Base-by-base conservation (phyloP, 345 rosid genomes). In the Capsella bursapastoris region DNA sequence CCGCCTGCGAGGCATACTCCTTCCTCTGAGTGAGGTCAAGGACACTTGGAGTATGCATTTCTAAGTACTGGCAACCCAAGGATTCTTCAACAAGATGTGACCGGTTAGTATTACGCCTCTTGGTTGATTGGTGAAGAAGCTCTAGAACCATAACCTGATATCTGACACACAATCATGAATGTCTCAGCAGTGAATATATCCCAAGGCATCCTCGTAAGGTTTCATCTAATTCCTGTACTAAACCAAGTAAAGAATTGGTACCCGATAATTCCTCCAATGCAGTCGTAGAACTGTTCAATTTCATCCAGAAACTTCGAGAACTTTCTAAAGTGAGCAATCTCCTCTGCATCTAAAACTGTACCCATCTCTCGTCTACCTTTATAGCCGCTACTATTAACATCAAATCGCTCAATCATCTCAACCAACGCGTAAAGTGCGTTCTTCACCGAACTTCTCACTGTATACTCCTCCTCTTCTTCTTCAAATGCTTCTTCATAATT, bases 201-300 rank as follows among this genome's bases (percentile, higher is more conserved):
- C 31, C 32, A 52, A 57, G 38, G 4, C 27, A 57, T 16, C 40
- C 34, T 18, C 44, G 4, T 3, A 7, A n/a, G 50, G 28, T 15
- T 60, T 38, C 34, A 50, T 72, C 56, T 15, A 34, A 8, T 16
- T 25, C 11, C 3, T 16, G 8, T 12, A 29, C 40, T 38, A 50
- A 38, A 34, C 13, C 13, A 64, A 18, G 31, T 29, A 49, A 72
- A 32, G 68, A 59, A 72, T 11, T 27, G 66, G 77, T 67, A 91
- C 98, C 98, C 97, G 48, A 91, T 86, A 40, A 94, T 86, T 61
- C 98, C 98, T 52, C 98, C 97, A 74, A 94, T 84, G 84, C 98
- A 94, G 73, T 87, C 87, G 68, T 91, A 91, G 69, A 94, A 94
- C 58, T 78, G 77, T 57, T 94, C 97, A 66, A 91, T 78, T 70